A percentile compares a stretch with the other conserved stretches of the same genome.
Evolutionary conservation across 345 rosid genomes (phyloP).

Genomic region (Citrus mangshanensis): DNA sequence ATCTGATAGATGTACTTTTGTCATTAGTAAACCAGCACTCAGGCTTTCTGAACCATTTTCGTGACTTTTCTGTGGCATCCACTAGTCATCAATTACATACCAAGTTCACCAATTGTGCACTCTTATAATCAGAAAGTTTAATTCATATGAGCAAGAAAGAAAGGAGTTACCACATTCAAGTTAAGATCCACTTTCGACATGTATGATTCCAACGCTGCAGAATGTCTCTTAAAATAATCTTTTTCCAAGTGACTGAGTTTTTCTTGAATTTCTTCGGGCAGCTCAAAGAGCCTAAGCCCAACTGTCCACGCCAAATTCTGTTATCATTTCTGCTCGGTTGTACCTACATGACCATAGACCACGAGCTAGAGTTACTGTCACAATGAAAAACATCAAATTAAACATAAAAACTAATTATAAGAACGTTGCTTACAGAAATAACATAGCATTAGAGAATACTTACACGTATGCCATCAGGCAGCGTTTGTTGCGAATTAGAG

Average conservation of each 20-base stretch:
- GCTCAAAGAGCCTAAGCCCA: constrained; percentile 65
- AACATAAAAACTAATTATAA: constrained; percentile 5
- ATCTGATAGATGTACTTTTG: background rate
- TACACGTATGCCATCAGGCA: constrained; percentile 95
- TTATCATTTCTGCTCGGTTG: constrained; percentile 76
- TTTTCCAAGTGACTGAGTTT: constrained; percentile 69
- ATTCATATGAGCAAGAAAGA: constrained; percentile 1
- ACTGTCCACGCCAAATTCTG: constrained; percentile 71
- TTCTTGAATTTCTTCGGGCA: constrained; percentile 70
- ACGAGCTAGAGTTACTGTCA: background rate
- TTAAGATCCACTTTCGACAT: constrained; percentile 70
- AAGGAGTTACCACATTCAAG: constrained; percentile 66
- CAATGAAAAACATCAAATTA: background rate
- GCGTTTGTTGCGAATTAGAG: constrained; percentile 83
- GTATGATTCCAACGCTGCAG: constrained; percentile 61
- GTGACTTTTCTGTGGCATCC: background rate
- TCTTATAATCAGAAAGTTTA: background rate
- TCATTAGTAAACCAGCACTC: background rate
- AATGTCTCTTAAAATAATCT: constrained; percentile 63
- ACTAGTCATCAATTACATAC: background rate
- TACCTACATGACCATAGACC: constrained; percentile 44
- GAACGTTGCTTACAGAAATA: constrained; percentile 1
- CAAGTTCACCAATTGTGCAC: too few relatives aligned
- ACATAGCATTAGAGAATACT: constrained; percentile 15
- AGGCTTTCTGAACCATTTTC: background rate